A percentile compares a stretch with the other conserved stretches of the same genome.
These are phyloP conservation scores for Olyra latifolia DNA, from an alignment of 176 grass and related monocot genomes.

Conservation along the genomic window DNA sequence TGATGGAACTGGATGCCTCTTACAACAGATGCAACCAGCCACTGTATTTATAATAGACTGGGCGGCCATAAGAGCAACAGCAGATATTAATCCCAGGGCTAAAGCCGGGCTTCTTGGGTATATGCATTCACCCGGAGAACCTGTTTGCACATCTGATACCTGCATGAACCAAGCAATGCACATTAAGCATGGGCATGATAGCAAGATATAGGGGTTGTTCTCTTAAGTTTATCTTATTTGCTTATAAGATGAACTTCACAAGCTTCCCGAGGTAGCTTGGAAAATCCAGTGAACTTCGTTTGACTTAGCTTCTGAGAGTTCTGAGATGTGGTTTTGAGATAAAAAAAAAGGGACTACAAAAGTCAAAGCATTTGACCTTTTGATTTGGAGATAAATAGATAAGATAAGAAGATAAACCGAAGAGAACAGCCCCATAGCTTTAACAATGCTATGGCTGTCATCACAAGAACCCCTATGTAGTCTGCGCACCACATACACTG, in stretches of 20 bases:
- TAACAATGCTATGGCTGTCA: neutral
- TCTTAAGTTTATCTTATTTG: too few species aligned
- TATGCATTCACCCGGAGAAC: constrained; percentile 48
- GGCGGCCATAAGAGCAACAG: constrained; percentile 66
- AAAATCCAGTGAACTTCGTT: too few species aligned
- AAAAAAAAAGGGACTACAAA: too few species aligned
- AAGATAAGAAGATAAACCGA: too few species aligned
- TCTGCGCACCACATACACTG: neutral
- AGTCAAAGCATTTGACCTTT: too few species aligned
- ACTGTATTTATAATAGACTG: constrained; percentile 81
- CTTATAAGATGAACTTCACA: too few species aligned
- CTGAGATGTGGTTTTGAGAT: too few species aligned
- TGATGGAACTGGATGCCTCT: constrained; percentile 70
- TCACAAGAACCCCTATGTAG: neutral
- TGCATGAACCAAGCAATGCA: constrained; percentile 20
- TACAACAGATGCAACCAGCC: constrained; percentile 97
- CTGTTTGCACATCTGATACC: constrained; percentile 67
- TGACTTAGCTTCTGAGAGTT: too few species aligned
- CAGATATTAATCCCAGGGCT: constrained; percentile 72
- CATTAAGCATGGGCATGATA: neutral
- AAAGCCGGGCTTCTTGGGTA: constrained; percentile 90
- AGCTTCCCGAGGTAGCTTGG: too few species aligned
- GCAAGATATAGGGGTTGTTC: too few species aligned
- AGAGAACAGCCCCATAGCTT: too few species aligned
- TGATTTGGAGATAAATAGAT: too few species aligned